phyloP scores from a whole-genome alignment of 768 basidiomycete species.

The Podaxis mareebaensis region DNA sequence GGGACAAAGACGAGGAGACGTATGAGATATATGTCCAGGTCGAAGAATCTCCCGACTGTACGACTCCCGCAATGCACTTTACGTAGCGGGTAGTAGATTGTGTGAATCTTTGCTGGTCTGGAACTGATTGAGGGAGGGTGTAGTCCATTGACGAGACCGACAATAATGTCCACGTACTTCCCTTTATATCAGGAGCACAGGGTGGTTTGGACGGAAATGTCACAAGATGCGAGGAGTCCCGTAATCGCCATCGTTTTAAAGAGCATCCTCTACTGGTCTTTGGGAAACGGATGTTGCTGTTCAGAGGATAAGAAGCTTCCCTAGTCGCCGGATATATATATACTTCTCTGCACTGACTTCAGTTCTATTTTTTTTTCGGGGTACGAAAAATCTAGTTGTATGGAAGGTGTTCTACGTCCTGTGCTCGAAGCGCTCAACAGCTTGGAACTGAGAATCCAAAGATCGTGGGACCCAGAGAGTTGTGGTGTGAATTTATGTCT shows the following conservation, averaged over 20 bases:
- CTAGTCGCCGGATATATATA: not conserved
- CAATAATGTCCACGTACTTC: not conserved
- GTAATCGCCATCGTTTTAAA: constrained; percentile 6
- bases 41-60: no score
- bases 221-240: not conserved
- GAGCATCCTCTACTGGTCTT: not conserved
- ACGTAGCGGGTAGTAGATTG: no score
- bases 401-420: not conserved
- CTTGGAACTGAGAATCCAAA: not conserved
- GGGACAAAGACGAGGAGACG: not conserved
- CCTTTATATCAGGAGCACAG: not conserved
- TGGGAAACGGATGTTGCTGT: not conserved
- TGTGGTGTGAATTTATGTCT: not conserved
- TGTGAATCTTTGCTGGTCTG: not conserved
- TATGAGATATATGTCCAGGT: no score
- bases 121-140: not conserved
- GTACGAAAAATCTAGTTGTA: no score
- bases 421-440: not conserved
- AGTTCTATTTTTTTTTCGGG: not conserved
- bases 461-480: constrained; percentile 11
- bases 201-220: constrained; percentile 2
- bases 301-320: not conserved
- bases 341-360: not conserved
- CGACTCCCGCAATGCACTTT: no score
- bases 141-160: not conserved